A percentile compares a stretch with the other conserved stretches of the same genome.
Conservation (phyloP, 805 yeast species). For the Ogataea nonfermentans region DNA sequence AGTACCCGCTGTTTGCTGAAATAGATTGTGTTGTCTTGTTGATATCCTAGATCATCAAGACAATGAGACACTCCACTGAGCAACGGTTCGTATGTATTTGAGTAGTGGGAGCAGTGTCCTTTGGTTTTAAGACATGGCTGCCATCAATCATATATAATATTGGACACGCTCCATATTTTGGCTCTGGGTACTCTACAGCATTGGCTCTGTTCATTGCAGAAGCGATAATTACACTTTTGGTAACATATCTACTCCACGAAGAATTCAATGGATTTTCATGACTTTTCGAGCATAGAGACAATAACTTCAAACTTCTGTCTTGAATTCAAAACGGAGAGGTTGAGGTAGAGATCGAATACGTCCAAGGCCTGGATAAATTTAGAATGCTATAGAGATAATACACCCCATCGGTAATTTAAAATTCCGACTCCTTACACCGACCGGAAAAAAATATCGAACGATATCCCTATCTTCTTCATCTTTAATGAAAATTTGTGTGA, state of each 20-base stretch:
- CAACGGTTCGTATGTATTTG: constrained; percentile 30
- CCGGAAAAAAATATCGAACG: constrained; percentile 3
- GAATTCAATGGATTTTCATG: constrained; percentile 14
- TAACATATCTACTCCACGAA: constrained; percentile 13
- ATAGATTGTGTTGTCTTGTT: constrained; percentile 23
- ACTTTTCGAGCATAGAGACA: constrained; percentile 17
- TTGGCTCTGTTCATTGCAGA: constrained; percentile 18
- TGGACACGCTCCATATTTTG: constrained; percentile 35
- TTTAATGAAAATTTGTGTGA: constrained; percentile 30
- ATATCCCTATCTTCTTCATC: neutral
- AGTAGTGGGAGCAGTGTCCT: constrained; percentile 33
- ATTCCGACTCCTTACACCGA: constrained; percentile 7
- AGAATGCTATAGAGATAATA: too few species aligned
- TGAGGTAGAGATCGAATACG: neutral
- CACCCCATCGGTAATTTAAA: too few species aligned
- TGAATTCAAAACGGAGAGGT: constrained; percentile 1
- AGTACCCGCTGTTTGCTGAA: constrained; percentile 25
- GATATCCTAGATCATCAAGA: constrained; percentile 33
- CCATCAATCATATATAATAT: constrained; percentile 36
- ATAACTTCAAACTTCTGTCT: constrained; percentile 9
- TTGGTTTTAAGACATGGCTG: constrained; percentile 35
- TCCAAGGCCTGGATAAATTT: too few species aligned
- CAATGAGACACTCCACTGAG: constrained; percentile 27
- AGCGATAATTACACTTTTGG: constrained; percentile 16
- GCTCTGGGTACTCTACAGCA: constrained; percentile 31